Base-by-base conservation (phyloP, 75 land plant genomes). In the Larix kaempferi region DNA sequence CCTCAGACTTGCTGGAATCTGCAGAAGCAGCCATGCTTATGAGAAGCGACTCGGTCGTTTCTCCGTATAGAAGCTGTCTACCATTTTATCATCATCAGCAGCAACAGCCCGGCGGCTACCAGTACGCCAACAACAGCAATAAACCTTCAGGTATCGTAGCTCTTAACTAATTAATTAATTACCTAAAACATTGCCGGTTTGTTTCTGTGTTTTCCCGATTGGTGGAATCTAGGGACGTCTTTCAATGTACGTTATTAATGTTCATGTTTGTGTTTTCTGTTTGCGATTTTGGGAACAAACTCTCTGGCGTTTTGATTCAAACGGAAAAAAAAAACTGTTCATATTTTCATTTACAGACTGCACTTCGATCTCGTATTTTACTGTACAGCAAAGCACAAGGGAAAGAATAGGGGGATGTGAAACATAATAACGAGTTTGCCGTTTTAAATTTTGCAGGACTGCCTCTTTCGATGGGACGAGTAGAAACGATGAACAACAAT, bases 1-100 rank as follows among this genome's bases (percentile, higher is more conserved):
- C 57, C 12, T 74, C 75, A 8, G 75, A 74, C 58, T 17, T 74
- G 57, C 17, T 74, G 8, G 73, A 69, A 12, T 8, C 25, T 2
- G 73, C 73, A n/a, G 75, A 74, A 49, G 57, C 29, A 3, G 14
- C 56, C 4, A 52, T 55, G 57, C 75, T 55, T 27, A 52, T 74
- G 56, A 25, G 75, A 52, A 74, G 75, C 57, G 75, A 74, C 0
- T 73, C 75, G 33, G 57, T 55, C 6, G 57, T 55, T 52, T 74
- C 75, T 5, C 35, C 35, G n/a, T 74, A 54, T 27, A 74, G 44
- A 27, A 16, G 21, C n/a, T 19, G 26, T 25, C 27, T 74, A 27
- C 75, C 75, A 10, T 52, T 74, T 22, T 60, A 60, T 60, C 62
- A 59, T 19, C 62, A 60, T 21, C 54, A 60, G 62, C 62, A 60